Conservation (phyloP, 805 yeast genomes). For the Ogataea nakhonphanomensis region DNA sequence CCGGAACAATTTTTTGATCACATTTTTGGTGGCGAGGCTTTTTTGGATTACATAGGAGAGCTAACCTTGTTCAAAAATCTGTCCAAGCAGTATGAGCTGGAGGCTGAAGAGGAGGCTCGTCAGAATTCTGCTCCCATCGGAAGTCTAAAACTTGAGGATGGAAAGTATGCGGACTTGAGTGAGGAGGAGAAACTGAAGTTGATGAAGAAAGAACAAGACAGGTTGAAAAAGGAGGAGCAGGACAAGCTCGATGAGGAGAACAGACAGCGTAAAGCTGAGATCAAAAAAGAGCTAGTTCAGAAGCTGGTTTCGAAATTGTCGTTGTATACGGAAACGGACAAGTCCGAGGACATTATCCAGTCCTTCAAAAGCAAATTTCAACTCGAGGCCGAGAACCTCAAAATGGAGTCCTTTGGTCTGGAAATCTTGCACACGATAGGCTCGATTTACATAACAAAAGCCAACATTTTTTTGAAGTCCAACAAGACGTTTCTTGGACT, state of each 20-base stretch:
- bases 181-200: conserved; percentile 31
- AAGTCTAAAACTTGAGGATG: conserved; percentile 27
- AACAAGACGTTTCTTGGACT: conserved; percentile 77
- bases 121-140: conserved; percentile 37
- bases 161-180: conserved; percentile 17
- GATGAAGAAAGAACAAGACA: conserved; percentile 28
- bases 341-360: conserved; percentile 55
- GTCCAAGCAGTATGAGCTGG: conserved; percentile 50
- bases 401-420: conserved; percentile 93
- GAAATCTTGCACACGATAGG: conserved; percentile 86
- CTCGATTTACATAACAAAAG: conserved; percentile 69
- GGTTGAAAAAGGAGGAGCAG: conserved; percentile 48
- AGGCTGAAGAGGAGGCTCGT: conserved; percentile 29
- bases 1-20: conserved; percentile 79
- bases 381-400: conserved; percentile 72
- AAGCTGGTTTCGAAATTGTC: conserved; percentile 49
- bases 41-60: conserved; percentile 77
- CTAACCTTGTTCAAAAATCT: conserved; percentile 64
- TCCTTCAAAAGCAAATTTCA: conserved; percentile 52
- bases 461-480: conserved; percentile 67
- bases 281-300: conserved; percentile 46
- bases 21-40: conserved; percentile 83
- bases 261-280: conserved; percentile 51
- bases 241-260: conserved; percentile 77
- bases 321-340: conserved; percentile 51